Evolutionary conservation across 2,329 filamentous ascomycete species (phyloP), one percentile per base, ranked within the genome.

Genomic region (Chrysoporthe cubensis): DNA sequence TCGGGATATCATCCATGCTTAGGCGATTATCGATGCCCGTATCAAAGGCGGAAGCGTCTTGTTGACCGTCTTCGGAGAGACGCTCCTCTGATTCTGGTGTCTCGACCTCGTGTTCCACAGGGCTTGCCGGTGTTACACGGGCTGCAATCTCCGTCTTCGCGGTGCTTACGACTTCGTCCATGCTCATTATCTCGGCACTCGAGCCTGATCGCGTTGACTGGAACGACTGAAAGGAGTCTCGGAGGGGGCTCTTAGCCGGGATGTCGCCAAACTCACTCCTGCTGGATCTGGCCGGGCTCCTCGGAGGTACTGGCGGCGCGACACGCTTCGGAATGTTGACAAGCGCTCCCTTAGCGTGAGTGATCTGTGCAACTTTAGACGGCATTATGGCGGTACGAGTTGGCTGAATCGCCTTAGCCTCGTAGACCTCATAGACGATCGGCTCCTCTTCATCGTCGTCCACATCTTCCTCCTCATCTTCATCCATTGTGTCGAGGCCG

Each of bases 261-360:
- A 92, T 77, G 81, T 95, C 77, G 80, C 88, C 74, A 84, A 91
- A 82, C 78, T 91, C 79, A 77, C 85, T 76, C 75, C 81, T 84
- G 72, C 82, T 82, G 32, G 79, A 75, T 83, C 92, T 72, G 77
- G 89, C 89, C 0, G 93, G 91, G 75, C 91, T 97, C 60, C 94
- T 85, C 3, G 88, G 85, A 1, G 94, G 94, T 14, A 97, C 85
- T 9, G 91, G 89, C 1, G 94, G 94, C 0, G 93, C 88, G 1
- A 90, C 79, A 46, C 93, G 87, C 80, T 95, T 96, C 14, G 92
- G 89, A 68, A 97, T 97, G 58, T 88, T 94, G 40, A 97, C 92
- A 62, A 97, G 83, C 62, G 91, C 90, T 34, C 93, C 92, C 75
- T 92, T 91, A 50, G 88, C 90, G 42, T 86, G 84, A 66, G 94